A percentile compares a stretch with the other conserved stretches of the same genome.
Conservation (phyloP, 2,329 filamentous ascomycete genomes). For the Colletotrichum tropicicola region DNA sequence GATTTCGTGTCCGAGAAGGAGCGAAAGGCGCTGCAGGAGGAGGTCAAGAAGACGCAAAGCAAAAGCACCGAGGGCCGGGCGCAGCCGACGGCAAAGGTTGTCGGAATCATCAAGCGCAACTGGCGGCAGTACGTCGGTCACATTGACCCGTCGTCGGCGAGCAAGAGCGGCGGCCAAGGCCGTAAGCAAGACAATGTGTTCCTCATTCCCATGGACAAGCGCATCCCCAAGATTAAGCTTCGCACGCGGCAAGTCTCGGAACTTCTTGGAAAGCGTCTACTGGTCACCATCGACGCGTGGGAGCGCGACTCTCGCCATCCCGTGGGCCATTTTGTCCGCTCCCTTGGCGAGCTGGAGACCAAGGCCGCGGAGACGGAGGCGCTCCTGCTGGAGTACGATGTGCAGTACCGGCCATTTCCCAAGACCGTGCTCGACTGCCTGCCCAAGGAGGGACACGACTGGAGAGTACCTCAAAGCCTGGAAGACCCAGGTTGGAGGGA, state of each 20-base stretch:
- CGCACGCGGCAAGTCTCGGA: conserved; percentile 90
- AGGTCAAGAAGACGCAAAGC: conserved; percentile 86
- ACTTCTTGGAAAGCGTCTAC: conserved; percentile 87
- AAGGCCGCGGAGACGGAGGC: conserved; percentile 99
- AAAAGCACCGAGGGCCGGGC: conserved; percentile 78
- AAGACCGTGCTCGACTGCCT: conserved; percentile 95
- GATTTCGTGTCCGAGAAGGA: conserved; percentile 91
- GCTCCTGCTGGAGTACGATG: conserved; percentile 91
- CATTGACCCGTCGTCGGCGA: conserved; percentile 87
- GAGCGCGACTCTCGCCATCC: conserved; percentile 93
- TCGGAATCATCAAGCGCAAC: conserved; percentile 93
- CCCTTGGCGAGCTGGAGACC: conserved; percentile 90
- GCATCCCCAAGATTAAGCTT: conserved; percentile 94
- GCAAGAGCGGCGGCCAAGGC: conserved; percentile 76
- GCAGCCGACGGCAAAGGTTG: conserved; percentile 91
- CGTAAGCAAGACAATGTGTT: conserved; percentile 93
- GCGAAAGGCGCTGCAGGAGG: conserved; percentile 86
- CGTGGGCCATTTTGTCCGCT: conserved; percentile 91
- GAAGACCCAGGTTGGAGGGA: conserved; percentile 89
- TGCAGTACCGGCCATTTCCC: conserved; percentile 96
- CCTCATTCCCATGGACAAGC: conserved; percentile 97
- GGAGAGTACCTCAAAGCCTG: conserved; percentile 84
- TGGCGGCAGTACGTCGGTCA: conserved; percentile 99
- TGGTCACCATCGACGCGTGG: conserved; percentile 96
- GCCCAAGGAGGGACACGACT: conserved; percentile 89